These are phyloP conservation scores for Ganoderma leucocontextum DNA, from an alignment of 1,284 basidiomycete species.

Conservation along the genomic window DNA sequence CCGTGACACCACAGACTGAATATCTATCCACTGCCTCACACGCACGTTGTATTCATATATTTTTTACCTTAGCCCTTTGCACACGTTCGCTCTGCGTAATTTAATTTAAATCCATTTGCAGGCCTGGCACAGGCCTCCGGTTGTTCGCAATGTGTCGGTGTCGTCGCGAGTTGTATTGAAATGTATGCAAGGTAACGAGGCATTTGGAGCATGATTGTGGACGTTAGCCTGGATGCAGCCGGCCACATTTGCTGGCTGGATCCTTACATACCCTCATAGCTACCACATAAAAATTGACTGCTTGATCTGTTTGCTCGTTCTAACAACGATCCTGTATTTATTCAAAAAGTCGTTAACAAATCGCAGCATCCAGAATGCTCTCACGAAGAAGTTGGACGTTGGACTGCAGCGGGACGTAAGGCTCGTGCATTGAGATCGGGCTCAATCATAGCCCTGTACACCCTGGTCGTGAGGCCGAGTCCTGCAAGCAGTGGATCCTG, in stretches of 20 bases:
- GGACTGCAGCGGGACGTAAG: neutral
- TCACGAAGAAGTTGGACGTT: constrained; percentile 15
- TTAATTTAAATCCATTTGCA: neutral
- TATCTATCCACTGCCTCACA: neutral
- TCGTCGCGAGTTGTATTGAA: neutral
- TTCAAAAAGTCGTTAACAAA: too few species aligned
- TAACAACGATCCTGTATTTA: too few species aligned
- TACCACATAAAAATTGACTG: too few species aligned
- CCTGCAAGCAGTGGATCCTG: constrained; percentile 14
- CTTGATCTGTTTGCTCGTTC: too few species aligned
- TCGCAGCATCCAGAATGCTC: constrained; percentile 13
- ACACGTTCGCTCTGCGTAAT: neutral
- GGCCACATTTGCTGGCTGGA: neutral
- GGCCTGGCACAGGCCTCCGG: neutral
- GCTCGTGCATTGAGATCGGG: constrained; percentile 13
- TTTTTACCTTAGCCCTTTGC: neutral
- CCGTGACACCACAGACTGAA: constrained; percentile 10
- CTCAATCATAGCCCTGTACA: too few species aligned
- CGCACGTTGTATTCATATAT: constrained; percentile 12
- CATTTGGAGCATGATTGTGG: too few species aligned
- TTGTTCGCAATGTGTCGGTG: neutral
- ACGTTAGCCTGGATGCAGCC: neutral
- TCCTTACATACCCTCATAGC: too few species aligned
- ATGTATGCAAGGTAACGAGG: too few species aligned
- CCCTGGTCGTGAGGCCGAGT: too few species aligned